phyloP scores from a whole-genome alignment of 257 asterid genomes.

The Lycium ferocissimum region DNA sequence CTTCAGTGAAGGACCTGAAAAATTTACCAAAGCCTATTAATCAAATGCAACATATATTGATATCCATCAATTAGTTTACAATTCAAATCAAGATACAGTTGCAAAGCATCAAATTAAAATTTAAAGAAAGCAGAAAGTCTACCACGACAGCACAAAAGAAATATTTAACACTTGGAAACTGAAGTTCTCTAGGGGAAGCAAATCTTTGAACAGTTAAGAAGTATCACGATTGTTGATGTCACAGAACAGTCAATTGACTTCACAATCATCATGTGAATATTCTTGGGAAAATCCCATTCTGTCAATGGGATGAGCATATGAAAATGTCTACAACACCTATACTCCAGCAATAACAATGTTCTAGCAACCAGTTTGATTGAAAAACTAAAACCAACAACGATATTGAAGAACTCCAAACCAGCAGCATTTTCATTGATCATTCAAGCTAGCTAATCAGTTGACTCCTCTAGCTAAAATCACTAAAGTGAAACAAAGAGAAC shows the following conservation, averaged over 20 bases:
- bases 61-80: background rate
- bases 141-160: background rate
- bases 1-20: conserved; percentile 68
- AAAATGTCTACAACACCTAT: background rate
- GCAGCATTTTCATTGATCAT: background rate
- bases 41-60: background rate
- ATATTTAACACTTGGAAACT: background rate
- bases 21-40: background rate
- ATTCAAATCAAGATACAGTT: background rate
- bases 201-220: background rate
- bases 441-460: background rate
- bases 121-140: background rate
- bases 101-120: background rate
- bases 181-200: background rate
- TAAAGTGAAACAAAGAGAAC: background rate
- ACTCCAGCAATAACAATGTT: background rate
- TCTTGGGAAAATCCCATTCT: background rate
- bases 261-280: background rate
- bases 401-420: background rate
- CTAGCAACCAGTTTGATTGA: background rate
- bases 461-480: background rate
- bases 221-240: background rate
- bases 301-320: background rate
- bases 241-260: background rate
- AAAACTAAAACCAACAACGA: background rate